Conservation (phyloP, 768 basidiomycete genomes). For the Chalciporus piperatus region DNA sequence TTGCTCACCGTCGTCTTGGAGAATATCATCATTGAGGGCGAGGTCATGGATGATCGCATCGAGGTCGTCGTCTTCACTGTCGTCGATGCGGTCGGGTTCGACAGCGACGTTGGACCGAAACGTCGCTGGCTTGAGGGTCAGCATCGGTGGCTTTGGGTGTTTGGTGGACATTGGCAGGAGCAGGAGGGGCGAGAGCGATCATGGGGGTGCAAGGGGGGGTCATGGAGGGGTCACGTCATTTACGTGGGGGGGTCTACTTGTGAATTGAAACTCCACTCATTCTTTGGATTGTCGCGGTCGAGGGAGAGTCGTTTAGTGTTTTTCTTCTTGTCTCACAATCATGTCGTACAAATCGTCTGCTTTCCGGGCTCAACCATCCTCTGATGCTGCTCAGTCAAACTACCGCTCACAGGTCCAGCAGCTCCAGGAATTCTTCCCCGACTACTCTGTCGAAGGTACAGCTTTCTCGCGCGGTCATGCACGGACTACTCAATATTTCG, state of each 20-base stretch:
- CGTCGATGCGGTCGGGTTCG: constrained; percentile 20
- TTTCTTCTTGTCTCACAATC: not conserved
- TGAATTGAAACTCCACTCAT: constrained; percentile 29
- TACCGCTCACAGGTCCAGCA: constrained; percentile 54
- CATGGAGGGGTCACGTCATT: not conserved
- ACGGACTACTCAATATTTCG: constrained; percentile 25
- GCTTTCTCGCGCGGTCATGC: constrained; percentile 9
- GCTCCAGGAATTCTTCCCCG: constrained; percentile 70
- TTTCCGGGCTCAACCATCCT: constrained; percentile 23
- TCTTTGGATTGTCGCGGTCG: too few species aligned
- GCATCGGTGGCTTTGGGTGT: constrained; percentile 51
- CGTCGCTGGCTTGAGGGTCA: constrained; percentile 38
- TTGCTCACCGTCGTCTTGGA: constrained; percentile 29
- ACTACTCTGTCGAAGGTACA: constrained; percentile 68
- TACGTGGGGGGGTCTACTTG: constrained; percentile 22
- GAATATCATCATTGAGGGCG: constrained; percentile 17
- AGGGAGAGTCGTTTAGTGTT: constrained; percentile 1
- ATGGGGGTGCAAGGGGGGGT: constrained; percentile 9
- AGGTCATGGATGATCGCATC: constrained; percentile 31
- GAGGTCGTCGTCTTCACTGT: constrained; percentile 22
- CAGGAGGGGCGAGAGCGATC: not conserved
- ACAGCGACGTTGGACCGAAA: constrained; percentile 27
- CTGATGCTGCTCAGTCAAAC: constrained; percentile 33
- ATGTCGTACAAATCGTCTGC: constrained; percentile 33
- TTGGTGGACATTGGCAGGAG: constrained; percentile 19